phyloP scores from a whole-genome alignment of 352 stramenopile species.

The Aphanomyces invadans region DNA sequence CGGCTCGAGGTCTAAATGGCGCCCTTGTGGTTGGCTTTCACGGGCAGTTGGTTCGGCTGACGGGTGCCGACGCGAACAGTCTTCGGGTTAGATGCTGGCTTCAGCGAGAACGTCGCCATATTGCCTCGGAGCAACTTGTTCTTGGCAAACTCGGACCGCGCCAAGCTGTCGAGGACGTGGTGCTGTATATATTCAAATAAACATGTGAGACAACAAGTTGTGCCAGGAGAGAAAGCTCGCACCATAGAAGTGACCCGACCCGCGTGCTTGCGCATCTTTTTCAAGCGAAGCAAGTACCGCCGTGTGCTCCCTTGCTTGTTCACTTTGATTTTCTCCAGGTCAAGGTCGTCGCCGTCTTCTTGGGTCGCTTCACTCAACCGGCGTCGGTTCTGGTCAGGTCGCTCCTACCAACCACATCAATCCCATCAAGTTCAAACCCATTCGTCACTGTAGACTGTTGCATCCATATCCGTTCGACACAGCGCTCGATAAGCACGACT shows the following conservation, averaged over 20 bases:
- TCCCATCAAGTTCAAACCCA: background rate
- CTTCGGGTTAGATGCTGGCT: conserved; percentile 20
- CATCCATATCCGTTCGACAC: no score
- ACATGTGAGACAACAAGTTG: background rate
- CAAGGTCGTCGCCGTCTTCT: conserved; percentile 34
- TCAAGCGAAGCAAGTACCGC: conserved; percentile 69
- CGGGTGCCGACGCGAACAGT: conserved; percentile 15
- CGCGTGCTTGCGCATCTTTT: conserved; percentile 53
- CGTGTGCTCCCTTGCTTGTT: conserved; percentile 73
- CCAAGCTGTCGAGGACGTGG: conserved; percentile 24
- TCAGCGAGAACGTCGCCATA: conserved; percentile 25
- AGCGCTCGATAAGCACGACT: no score
- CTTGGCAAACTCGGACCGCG: conserved; percentile 11
- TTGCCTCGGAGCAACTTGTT: conserved; percentile 26
- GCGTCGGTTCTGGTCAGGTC: conserved; percentile 26
- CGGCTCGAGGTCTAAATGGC: conserved; percentile 19
- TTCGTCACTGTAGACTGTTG: no score
- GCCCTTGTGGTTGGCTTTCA: conserved; percentile 20
- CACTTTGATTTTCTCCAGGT: conserved; percentile 46
- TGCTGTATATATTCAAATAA: conserved; percentile 5
- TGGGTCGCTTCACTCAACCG: background rate
- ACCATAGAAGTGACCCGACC: conserved; percentile 1
- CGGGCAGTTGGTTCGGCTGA: conserved; percentile 21
- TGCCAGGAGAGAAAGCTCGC: background rate
- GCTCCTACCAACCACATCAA: conserved; percentile 7